phyloP scores from a whole-genome alignment of 1,284 basidiomycete species.

The Trametes sp. region DNA sequence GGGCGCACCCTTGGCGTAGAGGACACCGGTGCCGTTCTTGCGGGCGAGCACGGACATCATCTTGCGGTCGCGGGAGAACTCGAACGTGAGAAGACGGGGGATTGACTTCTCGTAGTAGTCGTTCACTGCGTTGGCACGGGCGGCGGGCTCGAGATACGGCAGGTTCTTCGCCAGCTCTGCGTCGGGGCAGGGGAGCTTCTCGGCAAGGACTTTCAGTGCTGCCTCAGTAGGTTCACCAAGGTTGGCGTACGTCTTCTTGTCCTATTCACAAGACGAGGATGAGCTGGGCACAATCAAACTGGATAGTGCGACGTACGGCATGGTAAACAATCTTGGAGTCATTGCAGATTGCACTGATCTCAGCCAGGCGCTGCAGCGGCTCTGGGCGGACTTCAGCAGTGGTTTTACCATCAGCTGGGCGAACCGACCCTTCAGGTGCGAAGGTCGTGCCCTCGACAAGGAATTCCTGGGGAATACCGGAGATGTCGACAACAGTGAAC shows the following conservation, averaged over 20 bases:
- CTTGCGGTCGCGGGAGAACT: constrained; percentile 98
- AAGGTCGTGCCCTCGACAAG: constrained; percentile 90
- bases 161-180: constrained; percentile 64
- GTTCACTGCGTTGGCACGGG: constrained; percentile 86
- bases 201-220: constrained; percentile 90
- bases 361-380: constrained; percentile 83
- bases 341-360: constrained; percentile 93
- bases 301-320: constrained; percentile 54
- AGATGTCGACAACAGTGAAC: constrained; percentile 79
- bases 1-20: constrained; percentile 96
- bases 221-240: constrained; percentile 98
- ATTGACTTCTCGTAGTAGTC: constrained; percentile 81
- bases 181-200: constrained; percentile 81
- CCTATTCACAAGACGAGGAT: constrained; percentile 53
- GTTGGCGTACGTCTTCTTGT: constrained; percentile 82
- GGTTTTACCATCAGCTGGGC: constrained; percentile 68
- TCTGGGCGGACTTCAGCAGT: constrained; percentile 68
- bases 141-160: constrained; percentile 59
- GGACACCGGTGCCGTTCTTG: constrained; percentile 63
- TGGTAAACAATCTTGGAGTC: constrained; percentile 92
- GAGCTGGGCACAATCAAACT: not conserved
- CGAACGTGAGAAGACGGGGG: constrained; percentile 89
- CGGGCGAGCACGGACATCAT: constrained; percentile 93
- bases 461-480: constrained; percentile 70
- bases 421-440: constrained; percentile 81